These are phyloP conservation scores for Pneumocystis murina DNA, from an alignment of 1,139 yeast species.

Conservation along the genomic window DNA sequence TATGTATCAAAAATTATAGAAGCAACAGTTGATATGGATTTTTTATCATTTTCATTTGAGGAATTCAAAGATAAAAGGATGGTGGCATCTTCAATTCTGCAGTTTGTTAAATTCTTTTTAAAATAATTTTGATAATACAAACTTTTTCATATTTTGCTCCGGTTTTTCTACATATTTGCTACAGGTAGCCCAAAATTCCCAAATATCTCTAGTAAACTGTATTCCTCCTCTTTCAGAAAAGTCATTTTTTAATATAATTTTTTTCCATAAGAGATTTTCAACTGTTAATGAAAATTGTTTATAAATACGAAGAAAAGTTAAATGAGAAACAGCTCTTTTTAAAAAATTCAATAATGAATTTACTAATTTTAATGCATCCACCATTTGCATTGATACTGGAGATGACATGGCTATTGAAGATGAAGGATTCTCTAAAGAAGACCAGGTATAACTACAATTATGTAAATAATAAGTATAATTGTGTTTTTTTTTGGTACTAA, in stretches of 20 bases:
- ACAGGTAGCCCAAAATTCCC: conserved; percentile 8
- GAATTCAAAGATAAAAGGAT: not conserved
- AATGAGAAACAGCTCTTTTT: conserved; percentile 4
- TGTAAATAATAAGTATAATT: not conserved
- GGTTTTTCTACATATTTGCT: conserved; percentile 7
- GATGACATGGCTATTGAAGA: conserved; percentile 3
- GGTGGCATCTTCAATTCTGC: not conserved
- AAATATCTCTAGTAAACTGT: conserved; percentile 9
- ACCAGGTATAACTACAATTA: conserved; percentile 3
- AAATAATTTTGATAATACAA: not conserved
- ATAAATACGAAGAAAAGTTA: conserved; percentile 3
- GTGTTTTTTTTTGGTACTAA: conserved; percentile 7
- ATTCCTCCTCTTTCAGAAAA: conserved; percentile 8
- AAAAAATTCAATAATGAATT: conserved; percentile 4
- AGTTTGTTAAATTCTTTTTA: not conserved
- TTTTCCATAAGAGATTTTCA: conserved; percentile 1
- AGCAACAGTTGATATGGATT: not conserved
- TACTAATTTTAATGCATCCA: conserved; percentile 1
- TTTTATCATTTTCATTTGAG: not conserved
- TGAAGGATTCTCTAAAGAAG: conserved; percentile 1
- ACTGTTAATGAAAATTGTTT: conserved; percentile 4
- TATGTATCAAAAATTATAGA: not conserved
- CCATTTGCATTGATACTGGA: conserved; percentile 2
- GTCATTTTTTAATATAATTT: conserved; percentile 4
- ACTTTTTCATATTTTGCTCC: conserved; percentile 2